phyloP scores from a whole-genome alignment of 2,329 filamentous ascomycete species.

The Colletotrichum lindemuthianum region DNA sequence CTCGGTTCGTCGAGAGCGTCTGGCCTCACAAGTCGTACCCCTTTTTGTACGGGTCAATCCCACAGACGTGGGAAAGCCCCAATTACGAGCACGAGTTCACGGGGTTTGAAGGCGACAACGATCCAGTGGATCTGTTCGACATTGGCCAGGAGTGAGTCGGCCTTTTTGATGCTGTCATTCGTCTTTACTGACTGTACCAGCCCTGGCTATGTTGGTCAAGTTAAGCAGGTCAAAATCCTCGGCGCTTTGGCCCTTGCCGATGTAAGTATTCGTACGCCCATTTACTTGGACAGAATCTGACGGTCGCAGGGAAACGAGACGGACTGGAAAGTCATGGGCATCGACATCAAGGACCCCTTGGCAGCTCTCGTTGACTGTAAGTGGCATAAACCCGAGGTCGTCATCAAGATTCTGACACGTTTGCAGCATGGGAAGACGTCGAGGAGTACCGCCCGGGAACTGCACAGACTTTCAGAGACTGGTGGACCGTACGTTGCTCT shows the following conservation, averaged over 20 bases:
- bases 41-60: constrained; percentile 55
- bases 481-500: constrained; percentile 48
- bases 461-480: constrained; percentile 47
- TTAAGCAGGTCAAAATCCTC: constrained; percentile 54
- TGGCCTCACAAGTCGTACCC: constrained; percentile 57
- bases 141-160: constrained; percentile 45
- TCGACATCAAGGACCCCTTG: constrained; percentile 52
- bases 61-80: constrained; percentile 56
- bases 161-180: neutral
- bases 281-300: neutral
- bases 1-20: constrained; percentile 52
- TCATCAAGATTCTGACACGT: neutral
- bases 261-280: constrained; percentile 38
- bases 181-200: constrained; percentile 13
- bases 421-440: constrained; percentile 47
- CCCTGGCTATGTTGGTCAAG: constrained; percentile 47
- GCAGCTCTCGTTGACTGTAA: constrained; percentile 47
- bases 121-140: constrained; percentile 54
- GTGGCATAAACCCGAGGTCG: neutral
- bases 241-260: constrained; percentile 52
- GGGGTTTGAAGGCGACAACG: constrained; percentile 50
- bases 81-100: constrained; percentile 52
- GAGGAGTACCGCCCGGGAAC: constrained; percentile 51
- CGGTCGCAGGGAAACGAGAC: constrained; percentile 43
- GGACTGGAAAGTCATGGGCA: constrained; percentile 53